Conservation (phyloP, 768 basidiomycete species). For the Termitomyces sp. region DNA sequence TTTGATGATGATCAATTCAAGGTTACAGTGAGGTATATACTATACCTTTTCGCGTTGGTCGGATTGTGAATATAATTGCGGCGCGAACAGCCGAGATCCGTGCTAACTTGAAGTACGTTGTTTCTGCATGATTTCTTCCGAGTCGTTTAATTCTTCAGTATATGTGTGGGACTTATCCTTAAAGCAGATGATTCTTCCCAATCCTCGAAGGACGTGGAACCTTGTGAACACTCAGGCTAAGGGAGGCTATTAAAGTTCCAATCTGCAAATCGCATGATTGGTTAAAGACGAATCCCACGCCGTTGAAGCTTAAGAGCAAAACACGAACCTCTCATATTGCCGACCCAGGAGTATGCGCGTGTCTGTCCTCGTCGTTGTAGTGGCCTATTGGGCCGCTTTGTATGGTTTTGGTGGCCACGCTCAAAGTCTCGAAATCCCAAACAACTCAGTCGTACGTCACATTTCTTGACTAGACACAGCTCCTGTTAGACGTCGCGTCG, state of each 20-base stretch:
- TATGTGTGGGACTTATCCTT: background rate
- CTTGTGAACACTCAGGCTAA: background rate
- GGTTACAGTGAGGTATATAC: too few relatives aligned
- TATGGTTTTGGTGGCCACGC: background rate
- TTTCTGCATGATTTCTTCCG: too few relatives aligned
- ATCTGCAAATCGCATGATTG: background rate
- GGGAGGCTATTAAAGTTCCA: too few relatives aligned
- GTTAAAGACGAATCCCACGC: background rate
- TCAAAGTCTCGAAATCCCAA: constrained; percentile 15
- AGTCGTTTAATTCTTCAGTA: too few relatives aligned
- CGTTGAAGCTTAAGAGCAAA: background rate
- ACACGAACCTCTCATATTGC: background rate
- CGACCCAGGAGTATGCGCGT: background rate
- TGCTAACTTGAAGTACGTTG: too few relatives aligned
- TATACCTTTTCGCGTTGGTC: too few relatives aligned
- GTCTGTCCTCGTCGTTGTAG: background rate
- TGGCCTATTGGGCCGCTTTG: background rate
- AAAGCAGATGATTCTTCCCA: background rate
- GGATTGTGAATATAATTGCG: too few relatives aligned
- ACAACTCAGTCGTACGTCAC: constrained; percentile 28
- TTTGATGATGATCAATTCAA: too few relatives aligned
- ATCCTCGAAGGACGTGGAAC: background rate
- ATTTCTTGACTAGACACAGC: background rate
- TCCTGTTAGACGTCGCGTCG: background rate
- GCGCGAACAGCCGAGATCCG: too few relatives aligned